A percentile compares a stretch with the other conserved stretches of the same genome.
phyloP scores from a whole-genome alignment of 805 yeast species.

The Saccharomycopsis vini region DNA sequence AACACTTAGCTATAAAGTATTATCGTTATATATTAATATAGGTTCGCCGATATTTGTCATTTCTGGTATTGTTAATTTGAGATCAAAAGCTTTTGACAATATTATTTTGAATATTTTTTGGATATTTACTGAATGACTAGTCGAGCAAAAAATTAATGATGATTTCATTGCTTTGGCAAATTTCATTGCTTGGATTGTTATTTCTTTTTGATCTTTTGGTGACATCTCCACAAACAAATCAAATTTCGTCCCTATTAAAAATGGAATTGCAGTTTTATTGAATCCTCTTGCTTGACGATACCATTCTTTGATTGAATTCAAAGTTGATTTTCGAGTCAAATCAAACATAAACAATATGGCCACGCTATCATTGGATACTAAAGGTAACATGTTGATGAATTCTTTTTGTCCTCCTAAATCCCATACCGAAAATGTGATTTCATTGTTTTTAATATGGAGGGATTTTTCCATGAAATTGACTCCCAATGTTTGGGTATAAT shows the following conservation, averaged over 20 bases:
- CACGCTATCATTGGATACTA: slow-evolving; percentile 86
- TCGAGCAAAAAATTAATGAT: slow-evolving; percentile 75
- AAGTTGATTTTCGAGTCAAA: slow-evolving; percentile 73
- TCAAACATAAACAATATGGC: slow-evolving; percentile 88
- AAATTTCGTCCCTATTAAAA: slow-evolving; percentile 87
- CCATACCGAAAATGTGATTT: slow-evolving; percentile 87
- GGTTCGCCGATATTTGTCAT: slow-evolving; percentile 88
- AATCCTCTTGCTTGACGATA: slow-evolving; percentile 84
- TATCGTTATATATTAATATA: slow-evolving; percentile 53
- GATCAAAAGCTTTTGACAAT: slow-evolving; percentile 82
- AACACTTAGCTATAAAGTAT: background rate
- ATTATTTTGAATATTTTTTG: slow-evolving; percentile 90
- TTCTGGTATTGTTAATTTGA: slow-evolving; percentile 76
- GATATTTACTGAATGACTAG: slow-evolving; percentile 84
- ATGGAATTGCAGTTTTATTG: slow-evolving; percentile 84
- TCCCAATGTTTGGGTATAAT: slow-evolving; percentile 88
- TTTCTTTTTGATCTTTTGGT: slow-evolving; percentile 71
- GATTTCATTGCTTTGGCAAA: slow-evolving; percentile 89
- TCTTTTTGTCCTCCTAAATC: slow-evolving; percentile 95
- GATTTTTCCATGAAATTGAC: slow-evolving; percentile 92
- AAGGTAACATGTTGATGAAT: slow-evolving; percentile 89
- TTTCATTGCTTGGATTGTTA: slow-evolving; percentile 72
- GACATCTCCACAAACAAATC: slow-evolving; percentile 77
- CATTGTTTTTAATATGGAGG: slow-evolving; percentile 74
- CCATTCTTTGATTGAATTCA: slow-evolving; percentile 91